Evolutionary conservation across 192 early-diverging fungal species (phyloP).

Genomic region (Jimgerdemannia lactiflua): DNA sequence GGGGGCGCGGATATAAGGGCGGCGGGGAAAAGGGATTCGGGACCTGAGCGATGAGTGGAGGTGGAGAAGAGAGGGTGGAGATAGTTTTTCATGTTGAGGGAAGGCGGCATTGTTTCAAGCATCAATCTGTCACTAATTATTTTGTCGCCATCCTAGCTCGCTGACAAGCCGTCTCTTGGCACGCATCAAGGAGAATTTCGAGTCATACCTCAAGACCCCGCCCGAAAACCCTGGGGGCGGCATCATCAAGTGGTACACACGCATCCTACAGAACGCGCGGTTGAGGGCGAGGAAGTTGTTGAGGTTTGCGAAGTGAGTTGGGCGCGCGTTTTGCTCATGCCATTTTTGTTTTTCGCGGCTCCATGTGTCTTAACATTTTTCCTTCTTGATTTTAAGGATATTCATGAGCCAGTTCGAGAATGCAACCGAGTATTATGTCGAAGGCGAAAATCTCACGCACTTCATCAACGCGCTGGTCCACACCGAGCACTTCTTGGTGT

Average conservation of each 20-base stretch:
- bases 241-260: slow-evolving; percentile 57
- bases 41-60: too few relatives aligned
- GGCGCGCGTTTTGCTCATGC: neutral
- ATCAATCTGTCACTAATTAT: too few relatives aligned
- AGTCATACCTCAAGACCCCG: slow-evolving; percentile 34
- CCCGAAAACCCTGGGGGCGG: slow-evolving; percentile 29
- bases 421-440: slow-evolving; percentile 71
- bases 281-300: slow-evolving; percentile 61
- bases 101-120: too few relatives aligned
- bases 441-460: slow-evolving; percentile 47
- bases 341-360: too few relatives aligned
- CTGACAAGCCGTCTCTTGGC: slow-evolving; percentile 44
- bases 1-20: neutral
- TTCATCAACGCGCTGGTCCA: slow-evolving; percentile 63
- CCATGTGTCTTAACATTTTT: neutral
- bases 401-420: slow-evolving; percentile 62
- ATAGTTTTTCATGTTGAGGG: too few relatives aligned
- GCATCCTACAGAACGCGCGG: slow-evolving; percentile 61
- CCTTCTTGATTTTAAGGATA: slow-evolving; percentile 23
- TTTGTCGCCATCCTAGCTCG: slow-evolving; percentile 17
- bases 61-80: too few relatives aligned
- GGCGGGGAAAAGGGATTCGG: neutral
- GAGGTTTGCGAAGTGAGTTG: slow-evolving; percentile 54
- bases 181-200: slow-evolving; percentile 47
- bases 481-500: slow-evolving; percentile 73